phyloP scores from a whole-genome alignment of 192 early-diverging fungal species.

The Paraglomus occultum region DNA sequence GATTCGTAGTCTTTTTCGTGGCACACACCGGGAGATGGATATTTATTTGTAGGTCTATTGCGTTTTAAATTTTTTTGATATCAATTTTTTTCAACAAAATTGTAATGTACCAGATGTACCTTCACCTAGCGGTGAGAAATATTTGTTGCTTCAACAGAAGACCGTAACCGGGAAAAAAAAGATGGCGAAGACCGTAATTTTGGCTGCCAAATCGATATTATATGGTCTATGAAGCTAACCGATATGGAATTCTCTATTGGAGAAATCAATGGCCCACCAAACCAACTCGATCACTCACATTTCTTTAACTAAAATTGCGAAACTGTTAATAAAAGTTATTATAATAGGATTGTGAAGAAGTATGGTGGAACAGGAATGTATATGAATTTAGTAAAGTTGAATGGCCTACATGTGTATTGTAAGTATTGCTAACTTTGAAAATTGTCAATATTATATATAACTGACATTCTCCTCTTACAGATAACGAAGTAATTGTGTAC shows the following conservation, averaged over 20 bases:
- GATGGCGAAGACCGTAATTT: slow-evolving; percentile 4
- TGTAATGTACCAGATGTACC: slow-evolving; percentile 12
- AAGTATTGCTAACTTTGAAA: slow-evolving; percentile 23
- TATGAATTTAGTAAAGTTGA: slow-evolving; percentile 22
- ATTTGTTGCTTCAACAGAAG: slow-evolving; percentile 12
- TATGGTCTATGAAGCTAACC: slow-evolving; percentile 7
- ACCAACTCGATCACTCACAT: not conserved
- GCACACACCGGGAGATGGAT: not conserved
- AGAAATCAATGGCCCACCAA: not conserved
- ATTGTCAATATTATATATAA: not conserved
- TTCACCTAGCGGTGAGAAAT: slow-evolving; percentile 10
- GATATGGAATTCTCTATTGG: slow-evolving; percentile 10
- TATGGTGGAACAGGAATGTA: not conserved
- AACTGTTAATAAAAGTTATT: slow-evolving; percentile 21
- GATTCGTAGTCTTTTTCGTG: slow-evolving; percentile 3
- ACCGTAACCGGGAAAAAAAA: not conserved
- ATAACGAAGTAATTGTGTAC: slow-evolving; percentile 6
- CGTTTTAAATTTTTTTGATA: not conserved
- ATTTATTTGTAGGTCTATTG: slow-evolving; percentile 17
- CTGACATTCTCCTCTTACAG: not conserved
- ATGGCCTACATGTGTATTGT: slow-evolving; percentile 20
- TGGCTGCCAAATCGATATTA: slow-evolving; percentile 6
- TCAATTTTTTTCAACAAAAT: slow-evolving; percentile 7
- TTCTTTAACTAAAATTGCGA: slow-evolving; percentile 8
- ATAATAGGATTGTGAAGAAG: slow-evolving; percentile 5